These are phyloP conservation scores for Logfia minima DNA, from an alignment of 129 eudicot species.

Conservation along the genomic window DNA sequence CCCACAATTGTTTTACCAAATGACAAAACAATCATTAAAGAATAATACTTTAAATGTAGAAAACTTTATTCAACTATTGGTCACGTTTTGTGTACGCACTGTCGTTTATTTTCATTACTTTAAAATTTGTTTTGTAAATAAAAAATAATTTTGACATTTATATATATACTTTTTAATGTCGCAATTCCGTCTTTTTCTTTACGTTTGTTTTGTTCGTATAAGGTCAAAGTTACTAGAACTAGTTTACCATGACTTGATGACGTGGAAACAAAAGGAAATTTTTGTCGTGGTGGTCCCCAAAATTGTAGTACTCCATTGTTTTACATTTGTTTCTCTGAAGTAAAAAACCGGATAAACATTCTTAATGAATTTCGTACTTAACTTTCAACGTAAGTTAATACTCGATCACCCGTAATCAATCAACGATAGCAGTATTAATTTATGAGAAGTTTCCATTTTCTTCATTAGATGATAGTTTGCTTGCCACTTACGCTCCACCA, in stretches of 20 bases:
- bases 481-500: too few relatives aligned
- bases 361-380: too few relatives aligned
- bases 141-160: background rate
- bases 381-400: too few relatives aligned
- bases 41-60: background rate
- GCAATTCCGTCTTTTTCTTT: background rate
- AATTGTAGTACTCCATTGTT: background rate
- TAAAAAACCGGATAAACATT: too few relatives aligned
- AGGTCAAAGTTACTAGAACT: slow-evolving; percentile 21
- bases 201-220: background rate
- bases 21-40: background rate
- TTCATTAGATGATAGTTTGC: too few relatives aligned
- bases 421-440: too few relatives aligned
- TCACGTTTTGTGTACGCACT: background rate
- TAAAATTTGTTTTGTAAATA: background rate
- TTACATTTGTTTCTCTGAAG: too few relatives aligned
- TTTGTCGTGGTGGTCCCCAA: background rate
- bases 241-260: slow-evolving; percentile 7
- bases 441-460: too few relatives aligned
- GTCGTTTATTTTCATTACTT: background rate
- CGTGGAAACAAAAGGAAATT: background rate
- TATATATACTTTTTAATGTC: background rate
- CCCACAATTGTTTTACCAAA: background rate
- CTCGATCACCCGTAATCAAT: too few relatives aligned
- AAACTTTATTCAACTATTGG: background rate